Percentiles rank a stretch among this genome's conserved stretches.
phyloP scores from a whole-genome alignment of 257 asterid species.

The Petunia axillaris region DNA sequence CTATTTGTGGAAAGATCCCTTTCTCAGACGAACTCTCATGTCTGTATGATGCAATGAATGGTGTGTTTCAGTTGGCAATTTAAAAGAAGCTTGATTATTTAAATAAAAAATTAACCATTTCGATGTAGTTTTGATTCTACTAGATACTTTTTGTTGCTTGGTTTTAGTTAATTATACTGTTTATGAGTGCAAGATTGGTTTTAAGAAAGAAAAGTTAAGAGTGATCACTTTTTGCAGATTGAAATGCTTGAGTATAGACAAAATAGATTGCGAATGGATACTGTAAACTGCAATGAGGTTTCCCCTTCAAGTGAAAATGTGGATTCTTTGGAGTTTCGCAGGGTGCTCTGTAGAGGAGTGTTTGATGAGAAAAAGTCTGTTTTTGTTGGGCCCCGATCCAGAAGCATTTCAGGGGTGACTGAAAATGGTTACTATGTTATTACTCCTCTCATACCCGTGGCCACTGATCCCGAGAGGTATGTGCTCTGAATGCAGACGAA shows the following conservation, averaged over 20 bases:
- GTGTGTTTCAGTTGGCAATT: background rate
- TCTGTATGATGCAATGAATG: background rate
- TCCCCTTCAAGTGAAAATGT: slow-evolving; percentile 42
- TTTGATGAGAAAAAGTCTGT: slow-evolving; percentile 80
- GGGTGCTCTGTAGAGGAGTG: slow-evolving; percentile 74
- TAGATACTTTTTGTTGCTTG: slow-evolving; percentile 8
- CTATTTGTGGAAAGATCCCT: background rate
- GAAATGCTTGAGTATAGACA: slow-evolving; percentile 72
- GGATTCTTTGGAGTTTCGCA: slow-evolving; percentile 76
- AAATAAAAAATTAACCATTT: background rate
- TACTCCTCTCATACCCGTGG: slow-evolving; percentile 76
- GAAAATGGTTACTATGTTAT: slow-evolving; percentile 90
- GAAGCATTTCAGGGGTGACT: slow-evolving; percentile 97
- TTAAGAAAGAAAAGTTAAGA: background rate
- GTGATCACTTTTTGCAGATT: slow-evolving; percentile 47
- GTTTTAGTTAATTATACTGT: background rate
- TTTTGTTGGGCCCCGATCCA: slow-evolving; percentile 89
- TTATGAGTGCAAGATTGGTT: background rate
- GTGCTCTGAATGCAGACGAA: background rate
- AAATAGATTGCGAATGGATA: slow-evolving; percentile 65
- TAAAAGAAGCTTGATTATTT: background rate
- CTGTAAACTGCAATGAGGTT: slow-evolving; percentile 59
- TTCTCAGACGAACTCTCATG: background rate
- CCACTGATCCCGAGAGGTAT: slow-evolving; percentile 68
- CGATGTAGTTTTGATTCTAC: background rate